Base-by-base conservation (phyloP, 495 filamentous ascomycete species). In the Penicillium alfredii region DNA sequence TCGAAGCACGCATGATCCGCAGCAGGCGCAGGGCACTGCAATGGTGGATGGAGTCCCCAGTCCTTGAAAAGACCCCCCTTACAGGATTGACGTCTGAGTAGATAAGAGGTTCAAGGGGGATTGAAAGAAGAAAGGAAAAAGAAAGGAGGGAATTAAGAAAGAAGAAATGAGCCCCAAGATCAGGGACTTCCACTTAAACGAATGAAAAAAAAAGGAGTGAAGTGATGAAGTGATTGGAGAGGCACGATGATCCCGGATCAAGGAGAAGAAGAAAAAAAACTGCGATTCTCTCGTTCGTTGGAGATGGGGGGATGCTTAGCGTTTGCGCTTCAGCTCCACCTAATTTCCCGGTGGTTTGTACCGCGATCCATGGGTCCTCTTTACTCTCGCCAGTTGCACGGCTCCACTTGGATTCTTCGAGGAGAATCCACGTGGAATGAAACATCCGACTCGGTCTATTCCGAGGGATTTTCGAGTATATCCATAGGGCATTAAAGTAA, bases 1-100 rank as follows among this genome's bases (percentile, higher is more conserved):
- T 34, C 27, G 25, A 24, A 23, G 24, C 33, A 36, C 44, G 47
- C 53, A 57, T 57, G 40, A 51, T 57, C 41, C 43, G 30, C 33
- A 40, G 43, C 42, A 46, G 35, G 14, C 18, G 45, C 12, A 20
- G 37, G 35, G 33, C 19, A 32, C 13, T 35, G 37, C 29, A 33
- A 25, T 21, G 17, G 6, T n/a, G n/a, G n/a, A n/a, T n/a, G n/a
- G n/a, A n/a, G n/a, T n/a, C n/a, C n/a, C n/a, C n/a, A n/a, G n/a
- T n/a, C n/a, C n/a, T 27, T 33, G 38, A 23, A 14, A 26, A 40
- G 24, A 27, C 29, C 23, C 51, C 51, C 49, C 49, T 52, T 45
- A 46, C 40, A 30, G 35, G 23, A 30, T 35, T 8, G 18, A 28
- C 10, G 30, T 30, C 27, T 22, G 24, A 30, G 27, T 26, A 33